phyloP scores from a whole-genome alignment of 306 rosid genomes.

The Vachellia collinsii region DNA sequence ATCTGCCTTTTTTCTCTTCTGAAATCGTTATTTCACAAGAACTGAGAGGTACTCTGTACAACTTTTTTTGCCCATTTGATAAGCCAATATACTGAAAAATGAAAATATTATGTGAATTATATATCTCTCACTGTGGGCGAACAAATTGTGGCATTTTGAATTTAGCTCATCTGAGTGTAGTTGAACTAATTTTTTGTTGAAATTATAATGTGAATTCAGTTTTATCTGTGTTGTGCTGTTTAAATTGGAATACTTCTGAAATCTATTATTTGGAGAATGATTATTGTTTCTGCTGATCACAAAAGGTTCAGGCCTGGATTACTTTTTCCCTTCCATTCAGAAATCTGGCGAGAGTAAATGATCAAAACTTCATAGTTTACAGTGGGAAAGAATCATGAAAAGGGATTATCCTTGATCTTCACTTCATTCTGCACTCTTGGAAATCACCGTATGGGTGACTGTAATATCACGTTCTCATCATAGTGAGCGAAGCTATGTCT shows the following conservation, averaged over 20 bases:
- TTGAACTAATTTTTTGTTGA: background rate
- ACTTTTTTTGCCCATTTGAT: background rate
- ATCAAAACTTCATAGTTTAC: no score
- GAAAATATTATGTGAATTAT: slow-evolving; percentile 16
- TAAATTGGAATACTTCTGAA: slow-evolving; percentile 16
- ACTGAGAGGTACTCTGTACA: background rate
- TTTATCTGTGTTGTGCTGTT: background rate
- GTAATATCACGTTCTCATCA: background rate
- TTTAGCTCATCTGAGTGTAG: slow-evolving; percentile 19
- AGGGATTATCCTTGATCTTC: background rate
- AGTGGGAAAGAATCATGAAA: background rate
- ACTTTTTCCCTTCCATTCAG: background rate
- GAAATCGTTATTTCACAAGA: background rate
- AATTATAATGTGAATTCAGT: background rate
- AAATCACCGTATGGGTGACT: background rate
- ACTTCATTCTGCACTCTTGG: background rate
- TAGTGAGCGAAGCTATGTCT: background rate
- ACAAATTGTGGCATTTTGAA: background rate
- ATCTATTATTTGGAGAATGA: background rate
- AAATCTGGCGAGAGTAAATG: slow-evolving; percentile 2
- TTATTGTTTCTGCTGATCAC: slow-evolving; percentile 12
- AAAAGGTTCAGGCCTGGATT: background rate
- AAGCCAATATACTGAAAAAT: no score
- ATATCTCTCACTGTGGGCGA: background rate
- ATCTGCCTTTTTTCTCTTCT: background rate